Evolutionary conservation across 2,329 filamentous ascomycete species (phyloP).

Genomic region (Aspergillus ochraceoroseus): DNA sequence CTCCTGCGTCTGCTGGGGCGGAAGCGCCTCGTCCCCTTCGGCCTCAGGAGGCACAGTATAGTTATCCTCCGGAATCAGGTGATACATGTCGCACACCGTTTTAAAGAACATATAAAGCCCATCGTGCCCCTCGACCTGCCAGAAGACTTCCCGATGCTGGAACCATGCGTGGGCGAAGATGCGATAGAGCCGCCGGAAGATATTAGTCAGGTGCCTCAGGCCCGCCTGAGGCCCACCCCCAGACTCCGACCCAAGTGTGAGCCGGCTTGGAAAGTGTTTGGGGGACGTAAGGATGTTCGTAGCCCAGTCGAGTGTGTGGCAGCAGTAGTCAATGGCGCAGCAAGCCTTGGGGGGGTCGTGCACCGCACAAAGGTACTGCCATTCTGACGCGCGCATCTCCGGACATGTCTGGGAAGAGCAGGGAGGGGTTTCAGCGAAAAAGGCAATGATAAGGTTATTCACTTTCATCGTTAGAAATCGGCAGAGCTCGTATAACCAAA

Average conservation of each 20-base stretch:
- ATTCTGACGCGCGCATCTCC: constrained; percentile 97
- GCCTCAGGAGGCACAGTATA: constrained; percentile 93
- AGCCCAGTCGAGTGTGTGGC: constrained; percentile 96
- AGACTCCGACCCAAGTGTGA: constrained; percentile 53
- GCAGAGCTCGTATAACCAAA: constrained; percentile 98
- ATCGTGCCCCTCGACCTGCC: constrained; percentile 84
- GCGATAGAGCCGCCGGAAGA: constrained; percentile 87
- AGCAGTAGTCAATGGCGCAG: constrained; percentile 98
- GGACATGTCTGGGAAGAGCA: constrained; percentile 87
- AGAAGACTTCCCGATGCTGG: constrained; percentile 91
- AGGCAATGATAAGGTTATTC: constrained; percentile 85
- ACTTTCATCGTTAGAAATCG: constrained; percentile 93
- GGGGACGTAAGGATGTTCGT: constrained; percentile 89
- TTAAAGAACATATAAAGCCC: constrained; percentile 96
- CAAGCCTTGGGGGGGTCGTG: constrained; percentile 95
- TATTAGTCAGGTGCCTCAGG: constrained; percentile 74
- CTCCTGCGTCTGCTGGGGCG: constrained; percentile 21
- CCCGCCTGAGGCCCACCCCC: constrained; percentile 43
- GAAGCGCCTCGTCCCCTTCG: constrained; percentile 65
- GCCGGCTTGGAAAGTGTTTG: constrained; percentile 88
- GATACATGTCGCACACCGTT: constrained; percentile 88
- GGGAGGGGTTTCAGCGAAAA: constrained; percentile 83
- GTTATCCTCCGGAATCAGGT: constrained; percentile 83
- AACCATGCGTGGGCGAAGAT: constrained; percentile 99
- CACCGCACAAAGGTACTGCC: constrained; percentile 97